Evolutionary conservation across 108 stramenopile species (phyloP).

Genomic region (Nitzschia putrida): DNA sequence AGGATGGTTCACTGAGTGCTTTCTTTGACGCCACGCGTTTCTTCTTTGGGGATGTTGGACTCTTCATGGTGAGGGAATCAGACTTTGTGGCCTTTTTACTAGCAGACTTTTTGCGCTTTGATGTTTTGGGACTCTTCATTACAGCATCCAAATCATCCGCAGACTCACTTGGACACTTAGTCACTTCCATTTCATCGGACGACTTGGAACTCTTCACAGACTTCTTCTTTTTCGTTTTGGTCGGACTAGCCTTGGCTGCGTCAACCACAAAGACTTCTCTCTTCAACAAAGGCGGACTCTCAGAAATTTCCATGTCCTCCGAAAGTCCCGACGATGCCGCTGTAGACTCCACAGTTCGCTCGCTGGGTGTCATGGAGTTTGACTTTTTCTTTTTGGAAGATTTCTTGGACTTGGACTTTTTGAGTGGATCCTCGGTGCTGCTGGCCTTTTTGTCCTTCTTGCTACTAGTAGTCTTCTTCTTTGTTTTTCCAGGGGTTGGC

Average conservation of each 20-base stretch:
- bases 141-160: not conserved
- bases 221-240: conserved; percentile 1
- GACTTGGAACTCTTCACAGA: not conserved
- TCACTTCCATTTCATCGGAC: not conserved
- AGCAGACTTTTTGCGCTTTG: not conserved
- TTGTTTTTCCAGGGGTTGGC: too few relatives aligned
- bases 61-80: not conserved
- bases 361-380: not conserved
- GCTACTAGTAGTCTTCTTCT: too few relatives aligned
- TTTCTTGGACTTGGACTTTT: too few relatives aligned
- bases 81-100: too few relatives aligned
- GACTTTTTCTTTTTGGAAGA: not conserved
- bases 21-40: not conserved
- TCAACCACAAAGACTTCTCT: too few relatives aligned
- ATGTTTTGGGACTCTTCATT: not conserved
- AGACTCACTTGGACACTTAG: not conserved
- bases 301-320: too few relatives aligned
- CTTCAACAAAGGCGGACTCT: too few relatives aligned
- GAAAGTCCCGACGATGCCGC: too few relatives aligned
- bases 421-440: too few relatives aligned
- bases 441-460: too few relatives aligned
- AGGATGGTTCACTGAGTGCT: not conserved
- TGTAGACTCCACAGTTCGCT: too few relatives aligned
- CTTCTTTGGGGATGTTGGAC: not conserved
- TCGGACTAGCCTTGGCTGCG: not conserved